Conservation (phyloP, 305 asterid genomes). For the Ruellia speciosa region DNA sequence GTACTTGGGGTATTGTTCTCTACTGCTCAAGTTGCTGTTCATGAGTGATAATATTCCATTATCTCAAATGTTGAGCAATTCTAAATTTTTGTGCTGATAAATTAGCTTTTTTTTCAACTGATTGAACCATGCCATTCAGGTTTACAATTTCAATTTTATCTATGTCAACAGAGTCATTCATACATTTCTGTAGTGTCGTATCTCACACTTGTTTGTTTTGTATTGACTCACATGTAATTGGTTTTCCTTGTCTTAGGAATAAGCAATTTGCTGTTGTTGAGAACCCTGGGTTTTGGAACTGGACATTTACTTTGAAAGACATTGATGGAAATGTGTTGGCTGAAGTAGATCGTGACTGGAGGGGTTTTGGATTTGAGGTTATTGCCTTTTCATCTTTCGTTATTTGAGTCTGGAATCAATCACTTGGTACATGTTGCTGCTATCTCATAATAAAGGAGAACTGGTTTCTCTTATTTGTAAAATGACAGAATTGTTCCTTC, state of each 20-base stretch:
- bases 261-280: conserved; percentile 89
- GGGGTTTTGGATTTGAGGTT: conserved; percentile 96
- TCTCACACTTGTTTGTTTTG: conserved; percentile 8
- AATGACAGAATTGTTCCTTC: neutral
- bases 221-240: neutral
- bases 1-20: conserved; percentile 73
- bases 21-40: conserved; percentile 3
- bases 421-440: conserved; percentile 13
- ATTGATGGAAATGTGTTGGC: conserved; percentile 82
- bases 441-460: conserved; percentile 6
- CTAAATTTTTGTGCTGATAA: neutral
- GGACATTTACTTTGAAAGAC: conserved; percentile 93
- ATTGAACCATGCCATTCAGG: neutral
- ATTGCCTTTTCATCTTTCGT: conserved; percentile 9
- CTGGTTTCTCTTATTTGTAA: too few relatives aligned
- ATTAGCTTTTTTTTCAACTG: too few relatives aligned
- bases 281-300: conserved; percentile 94
- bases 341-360: conserved; percentile 93
- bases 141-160: too few relatives aligned
- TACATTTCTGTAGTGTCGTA: too few relatives aligned
- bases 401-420: conserved; percentile 9
- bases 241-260: conserved; percentile 41
- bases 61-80: neutral
- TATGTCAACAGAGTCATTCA: too few relatives aligned
- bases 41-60: neutral